Percentiles rank a stretch among this genome's conserved stretches.
phyloP scores from a whole-genome alignment of 2,329 filamentous ascomycete genomes.

The Parascedosporium putredinis region DNA sequence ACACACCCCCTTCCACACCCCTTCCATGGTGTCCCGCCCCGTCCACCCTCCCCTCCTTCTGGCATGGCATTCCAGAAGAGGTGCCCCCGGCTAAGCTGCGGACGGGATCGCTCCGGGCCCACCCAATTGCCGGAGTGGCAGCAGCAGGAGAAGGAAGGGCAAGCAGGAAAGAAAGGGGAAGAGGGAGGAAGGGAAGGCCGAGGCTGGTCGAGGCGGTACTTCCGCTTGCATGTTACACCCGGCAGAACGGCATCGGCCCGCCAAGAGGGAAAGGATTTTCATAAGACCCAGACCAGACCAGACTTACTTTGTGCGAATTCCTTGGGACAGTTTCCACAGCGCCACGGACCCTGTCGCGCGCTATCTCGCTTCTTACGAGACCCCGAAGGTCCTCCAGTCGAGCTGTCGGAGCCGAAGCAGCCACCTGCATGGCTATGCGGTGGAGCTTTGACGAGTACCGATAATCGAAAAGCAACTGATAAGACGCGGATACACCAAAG shows the following conservation, averaged over 20 bases:
- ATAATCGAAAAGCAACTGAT: background rate
- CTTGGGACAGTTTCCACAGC: constrained; percentile 3
- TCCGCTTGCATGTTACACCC: background rate
- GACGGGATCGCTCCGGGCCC: no score
- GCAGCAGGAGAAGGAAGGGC: no score
- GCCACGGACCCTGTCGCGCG: background rate
- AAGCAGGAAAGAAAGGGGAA: no score
- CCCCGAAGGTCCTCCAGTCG: background rate
- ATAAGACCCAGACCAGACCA: background rate
- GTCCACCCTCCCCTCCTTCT: background rate
- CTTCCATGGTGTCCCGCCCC: background rate
- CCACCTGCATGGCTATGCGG: constrained; percentile 1
- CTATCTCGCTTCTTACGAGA: constrained; percentile 3
- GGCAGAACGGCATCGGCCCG: background rate
- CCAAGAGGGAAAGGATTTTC: background rate
- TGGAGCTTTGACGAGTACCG: constrained; percentile 1
- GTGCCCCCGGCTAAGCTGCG: background rate
- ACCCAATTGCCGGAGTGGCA: no score
- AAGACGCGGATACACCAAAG: background rate
- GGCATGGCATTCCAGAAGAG: background rate
- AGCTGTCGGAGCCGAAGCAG: background rate
- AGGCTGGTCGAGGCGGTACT: background rate
- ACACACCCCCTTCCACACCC: background rate
- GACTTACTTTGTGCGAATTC: constrained; percentile 1
- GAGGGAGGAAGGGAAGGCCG: no score